Base-by-base conservation (phyloP, 345 rosid species). In the Eucalyptus pumila region DNA sequence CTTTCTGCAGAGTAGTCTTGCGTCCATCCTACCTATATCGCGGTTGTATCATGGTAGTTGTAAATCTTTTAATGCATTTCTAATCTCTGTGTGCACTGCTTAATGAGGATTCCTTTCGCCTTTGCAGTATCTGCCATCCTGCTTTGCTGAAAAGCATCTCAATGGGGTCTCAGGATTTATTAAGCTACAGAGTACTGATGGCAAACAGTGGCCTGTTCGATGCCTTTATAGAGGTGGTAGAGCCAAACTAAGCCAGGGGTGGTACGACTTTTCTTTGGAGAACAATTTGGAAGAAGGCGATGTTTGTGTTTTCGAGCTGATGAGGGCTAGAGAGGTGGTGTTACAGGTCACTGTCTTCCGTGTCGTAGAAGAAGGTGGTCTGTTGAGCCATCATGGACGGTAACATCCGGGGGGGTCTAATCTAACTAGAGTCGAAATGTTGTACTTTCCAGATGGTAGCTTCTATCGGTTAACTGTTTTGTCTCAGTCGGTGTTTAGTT, bases 201-300 rank as follows among this genome's bases (percentile, higher is more conserved):
- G 93, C 85, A 93, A 90, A 67, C 92, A 90, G 87, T 94, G 95
- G 97, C 91, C 86, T 16, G 97, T 94, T 34, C 90, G 93, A 48
- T 94, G 95, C 89, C 86, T 91, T 34, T 90, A 87, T 40, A 88
- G 69, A 52, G 60, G 87, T 14, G 90, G 94, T 13, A 67, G 87
- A 50, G 91, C 92, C 89, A 92, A 92, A 60, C 89, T 94, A 26
- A 88, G 93, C 91, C 92, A 94, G 89, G 97, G 97, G 87, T 94
- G 97, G 96, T 89, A 91, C 15, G 95, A 90, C 87, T 95, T 94
- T 88, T 92, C 89, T 9, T 87, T 90, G 94, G 95, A 91, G 45
- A 94, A 95, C 88, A 93, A 92, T 72, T 89, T 95, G 90, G 92
- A 91, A 6, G 94, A 93, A 92, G 95, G 96, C 13, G 96, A 95